Base-by-base conservation (phyloP, 805 yeast genomes). In the Naumovozyma dairenensis region DNA sequence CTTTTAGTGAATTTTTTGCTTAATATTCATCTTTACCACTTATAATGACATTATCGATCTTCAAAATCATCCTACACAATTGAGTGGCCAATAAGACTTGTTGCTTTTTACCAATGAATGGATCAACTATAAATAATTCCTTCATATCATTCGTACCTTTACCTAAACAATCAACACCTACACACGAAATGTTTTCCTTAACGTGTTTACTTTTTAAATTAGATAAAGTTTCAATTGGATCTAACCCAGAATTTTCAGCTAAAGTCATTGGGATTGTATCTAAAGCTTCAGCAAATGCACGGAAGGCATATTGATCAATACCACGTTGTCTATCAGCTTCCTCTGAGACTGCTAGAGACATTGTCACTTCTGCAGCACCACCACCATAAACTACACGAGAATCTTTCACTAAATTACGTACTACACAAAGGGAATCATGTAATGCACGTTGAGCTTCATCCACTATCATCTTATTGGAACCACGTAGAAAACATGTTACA, bases 301-400 rank as follows among this genome's bases (percentile, higher is more conserved):
- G 77, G 76, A 92, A 85, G 1, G 97, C 97, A 57, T 92, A 92
- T 66, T 93, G 98, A 51, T 89, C 96, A 43, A 89, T 89, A 37
- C 97, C 97, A 49, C 78, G 78, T 61, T 83, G 94, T 53, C 74
- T 77, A 59, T 89, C 96, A 32, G 97, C 96, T 44, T 81, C 94
- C 32, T 80, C 83, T 37, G 85, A 69, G 12, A 92, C 94, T 13
- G 92, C 93, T 47, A 92, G 64, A 10, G 97, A 86, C 67, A 94
- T 81, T 2, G 95, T 72, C 34, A 92, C 77, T 65, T 92, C 99
- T 24, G 97, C 93, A 16, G 98, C 94, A 46, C 99, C 99, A 49
- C 99, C 99, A 43, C 99, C 99, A 54, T 92, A 92, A n/a, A 93
- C 96, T 29, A 92, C 84, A 59, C 96, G 74, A 57, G 77, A 80